Conservation (phyloP, 257 asterid genomes). For the Dorcoceras hygrometricum region DNA sequence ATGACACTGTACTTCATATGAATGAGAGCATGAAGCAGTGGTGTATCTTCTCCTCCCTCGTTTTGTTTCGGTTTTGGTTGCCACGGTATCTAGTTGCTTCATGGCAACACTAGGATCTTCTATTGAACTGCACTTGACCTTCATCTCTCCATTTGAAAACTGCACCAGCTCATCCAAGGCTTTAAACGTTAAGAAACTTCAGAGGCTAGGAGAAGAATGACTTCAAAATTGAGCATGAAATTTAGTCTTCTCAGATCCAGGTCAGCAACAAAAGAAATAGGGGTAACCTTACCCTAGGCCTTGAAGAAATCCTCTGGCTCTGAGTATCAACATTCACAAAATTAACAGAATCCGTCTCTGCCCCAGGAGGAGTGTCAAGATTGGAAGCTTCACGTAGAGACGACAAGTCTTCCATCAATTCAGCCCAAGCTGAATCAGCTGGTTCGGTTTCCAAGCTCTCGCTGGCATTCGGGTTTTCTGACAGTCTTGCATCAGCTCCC, state of each 20-base stretch:
- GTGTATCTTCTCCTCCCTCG: slow-evolving; percentile 40
- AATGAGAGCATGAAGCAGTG: slow-evolving; percentile 45
- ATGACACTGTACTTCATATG: slow-evolving; percentile 50
- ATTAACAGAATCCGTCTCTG: slow-evolving; percentile 27
- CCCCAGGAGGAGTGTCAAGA: slow-evolving; percentile 27
- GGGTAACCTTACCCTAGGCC: slow-evolving; percentile 19
- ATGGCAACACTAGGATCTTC: slow-evolving; percentile 47
- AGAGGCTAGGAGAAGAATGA: slow-evolving; percentile 1
- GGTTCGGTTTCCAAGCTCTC: slow-evolving; percentile 36
- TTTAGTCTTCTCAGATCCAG: not conserved
- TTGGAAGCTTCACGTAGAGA: slow-evolving; percentile 33
- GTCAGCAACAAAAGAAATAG: not conserved
- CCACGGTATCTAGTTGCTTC: slow-evolving; percentile 33
- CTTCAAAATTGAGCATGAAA: slow-evolving; percentile 17
- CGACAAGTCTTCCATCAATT: slow-evolving; percentile 67
- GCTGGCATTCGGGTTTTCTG: slow-evolving; percentile 23
- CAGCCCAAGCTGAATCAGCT: slow-evolving; percentile 73
- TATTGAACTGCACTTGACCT: slow-evolving; percentile 38
- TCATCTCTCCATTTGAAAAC: slow-evolving; percentile 47
- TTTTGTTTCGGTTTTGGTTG: slow-evolving; percentile 38
- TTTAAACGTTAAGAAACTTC: slow-evolving; percentile 24
- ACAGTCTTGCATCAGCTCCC: slow-evolving; percentile 30
- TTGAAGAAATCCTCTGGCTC: slow-evolving; percentile 29
- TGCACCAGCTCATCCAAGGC: slow-evolving; percentile 33
- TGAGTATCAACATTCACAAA: slow-evolving; percentile 30